Evolutionary conservation across 352 stramenopile species (phyloP).

Genomic region (Pythium apleroticum): DNA sequence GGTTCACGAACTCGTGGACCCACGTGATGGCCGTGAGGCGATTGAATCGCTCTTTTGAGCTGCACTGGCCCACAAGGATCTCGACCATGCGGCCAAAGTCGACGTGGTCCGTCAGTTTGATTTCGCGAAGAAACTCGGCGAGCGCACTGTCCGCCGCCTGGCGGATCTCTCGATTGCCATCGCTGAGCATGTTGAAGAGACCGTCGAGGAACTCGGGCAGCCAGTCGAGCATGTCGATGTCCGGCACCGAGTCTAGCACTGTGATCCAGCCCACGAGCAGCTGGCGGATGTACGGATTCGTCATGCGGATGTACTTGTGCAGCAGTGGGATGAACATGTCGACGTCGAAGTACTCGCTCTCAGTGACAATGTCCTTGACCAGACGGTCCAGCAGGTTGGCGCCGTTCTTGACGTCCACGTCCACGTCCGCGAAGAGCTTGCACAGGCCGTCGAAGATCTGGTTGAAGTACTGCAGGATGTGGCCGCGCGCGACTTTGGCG

Average conservation of each 20-base stretch:
- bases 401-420: conserved; percentile 99
- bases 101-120: conserved; percentile 94
- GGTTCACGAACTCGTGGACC: conserved; percentile 97
- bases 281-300: conserved; percentile 99
- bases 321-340: conserved; percentile 99
- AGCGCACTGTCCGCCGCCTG: conserved; percentile 94
- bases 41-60: conserved; percentile 97
- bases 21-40: conserved; percentile 97
- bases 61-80: conserved; percentile 97
- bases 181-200: conserved; percentile 99
- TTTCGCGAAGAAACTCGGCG: conserved; percentile 95
- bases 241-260: conserved; percentile 97
- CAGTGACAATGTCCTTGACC: conserved; percentile 99
- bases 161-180: conserved; percentile 98
- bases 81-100: conserved; percentile 98
- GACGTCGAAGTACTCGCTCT: conserved; percentile 98
- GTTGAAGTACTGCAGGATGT: conserved; percentile 98
- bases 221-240: conserved; percentile 99
- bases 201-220: conserved; percentile 97
- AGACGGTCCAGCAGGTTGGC: conserved; percentile 89
- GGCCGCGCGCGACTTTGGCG: conserved; percentile 94
- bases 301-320: conserved; percentile 99
- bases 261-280: conserved; percentile 98
- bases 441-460: conserved; percentile 98
- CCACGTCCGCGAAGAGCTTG: conserved; percentile 98